These are phyloP conservation scores for Hexamita inflata DNA, from an alignment of 208 protist species.

Conservation along the genomic window DNA sequence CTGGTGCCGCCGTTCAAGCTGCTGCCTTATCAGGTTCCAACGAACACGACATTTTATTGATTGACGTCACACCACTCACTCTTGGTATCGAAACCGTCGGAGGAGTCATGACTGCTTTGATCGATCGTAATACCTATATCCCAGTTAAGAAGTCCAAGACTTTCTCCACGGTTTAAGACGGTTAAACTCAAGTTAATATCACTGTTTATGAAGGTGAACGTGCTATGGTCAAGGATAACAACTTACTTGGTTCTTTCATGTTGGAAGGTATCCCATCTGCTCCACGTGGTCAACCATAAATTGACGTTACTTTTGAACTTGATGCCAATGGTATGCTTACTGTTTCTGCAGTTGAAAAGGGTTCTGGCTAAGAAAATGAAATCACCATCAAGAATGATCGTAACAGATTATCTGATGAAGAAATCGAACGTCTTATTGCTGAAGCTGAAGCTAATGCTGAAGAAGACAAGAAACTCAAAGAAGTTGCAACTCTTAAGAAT, in stretches of 20 bases:
- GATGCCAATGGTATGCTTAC: conserved; percentile 89
- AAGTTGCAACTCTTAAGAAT: conserved; percentile 35
- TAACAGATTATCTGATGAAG: conserved; percentile 33
- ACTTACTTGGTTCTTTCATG: conserved; percentile 86
- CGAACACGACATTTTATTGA: conserved; percentile 73
- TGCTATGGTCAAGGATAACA: conserved; percentile 88
- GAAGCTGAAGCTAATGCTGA: conserved; percentile 30
- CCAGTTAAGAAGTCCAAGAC: conserved; percentile 45
- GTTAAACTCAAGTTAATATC: conserved; percentile 67
- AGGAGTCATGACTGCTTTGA: conserved; percentile 66
- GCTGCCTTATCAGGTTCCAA: conserved; percentile 52
- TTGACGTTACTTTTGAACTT: conserved; percentile 84
- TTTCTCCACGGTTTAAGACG: conserved; percentile 79
- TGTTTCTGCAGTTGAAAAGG: conserved; percentile 80
- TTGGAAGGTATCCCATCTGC: conserved; percentile 70
- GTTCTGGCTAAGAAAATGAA: conserved; percentile 62
- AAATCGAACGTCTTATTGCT: conserved; percentile 35
- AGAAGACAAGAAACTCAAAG: conserved; percentile 27
- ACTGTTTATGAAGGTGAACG: conserved; percentile 91
- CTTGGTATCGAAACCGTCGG: conserved; percentile 92
- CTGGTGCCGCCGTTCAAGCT: conserved; percentile 35
- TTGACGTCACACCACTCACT: conserved; percentile 93
- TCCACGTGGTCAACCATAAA: conserved; percentile 54
- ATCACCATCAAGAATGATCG: conserved; percentile 73
- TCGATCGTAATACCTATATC: conserved; percentile 38